Base-by-base conservation (phyloP, 129 eudicot genomes). In the Chrysanthemum lavandulifolium region DNA sequence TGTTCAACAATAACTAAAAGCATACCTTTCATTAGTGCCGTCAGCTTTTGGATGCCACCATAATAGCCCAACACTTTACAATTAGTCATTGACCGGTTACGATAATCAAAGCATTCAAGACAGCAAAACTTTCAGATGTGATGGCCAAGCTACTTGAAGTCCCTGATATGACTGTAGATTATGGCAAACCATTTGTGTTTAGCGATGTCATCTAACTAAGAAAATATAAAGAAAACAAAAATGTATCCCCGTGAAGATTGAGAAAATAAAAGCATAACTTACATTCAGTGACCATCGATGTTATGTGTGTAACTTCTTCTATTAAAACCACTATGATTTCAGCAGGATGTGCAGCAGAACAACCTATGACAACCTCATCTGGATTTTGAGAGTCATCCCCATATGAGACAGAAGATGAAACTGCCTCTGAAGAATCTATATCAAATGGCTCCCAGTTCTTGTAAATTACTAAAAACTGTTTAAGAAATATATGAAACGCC, bases 1-100 rank as follows among this genome's bases (percentile, higher is more conserved):
- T 6, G 61, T 25, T 15, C 27, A 48, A 73, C 51, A 51, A 40
- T 6, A 53, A 31, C 14, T 70, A 47, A 54, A 19, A 13, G 13
- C n/a, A 19, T 85, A 88, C 97, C 99, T 83, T 95, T 95, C 91
- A 95, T 82, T 74, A 95, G 71, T 47, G 96, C 97, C 4, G 95
- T 84, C 66, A 95, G 96, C 79, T 95, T 91, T 73, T 83, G 99
- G 77, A 88, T 84, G 45, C 96, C 97, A 58, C 91, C 94, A 80
- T 91, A 80, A 79, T 86, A 88, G 78, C 99, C 97, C 79, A 95
- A 83, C 51, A 88, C 96, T 80, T 83, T 83, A 83, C 99, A 95
- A 50, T 95, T 95, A 75, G 84, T 90, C 82, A 86, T 81, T 31
- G 99, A 95, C 63, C 90, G 87, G 84, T 86, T 64, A 88, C 76